Base-by-base conservation (phyloP, 2,329 filamentous ascomycete genomes). In the Cordyceps cicadae region DNA sequence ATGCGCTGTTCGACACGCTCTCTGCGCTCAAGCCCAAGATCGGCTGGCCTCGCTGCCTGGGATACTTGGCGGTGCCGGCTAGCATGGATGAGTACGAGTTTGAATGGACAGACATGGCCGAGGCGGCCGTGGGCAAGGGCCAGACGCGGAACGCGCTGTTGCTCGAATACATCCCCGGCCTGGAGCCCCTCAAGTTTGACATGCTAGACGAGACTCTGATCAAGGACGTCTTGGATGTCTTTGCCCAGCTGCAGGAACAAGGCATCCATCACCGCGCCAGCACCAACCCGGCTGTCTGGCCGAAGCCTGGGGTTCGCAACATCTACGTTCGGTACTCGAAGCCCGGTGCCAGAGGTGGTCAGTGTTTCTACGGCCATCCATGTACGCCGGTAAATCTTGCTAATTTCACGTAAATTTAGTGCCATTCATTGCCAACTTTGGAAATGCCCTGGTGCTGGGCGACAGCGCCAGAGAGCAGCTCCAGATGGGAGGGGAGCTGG, bases 111-210 rank as follows among this genome's bases (percentile, higher is more conserved):
- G 53, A 55, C 54, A 50, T 58, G 54, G 54, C 45, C 24, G 54
- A 55, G 26, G 53, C 53, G 8, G 53, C 53, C 7, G 15, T n/a
- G 6, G 53, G 26, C 15, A 34, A 32, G 41, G 39, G 52, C 15
- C 37, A 54, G 24, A 55, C 53, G 24, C 53, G 46, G 41, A 59
- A 59, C 15, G 55, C 45, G n/a, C 55, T 59, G 55, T 21, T 59
- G 21, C 48, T 59, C 19, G 55, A 59, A 21, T 52, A 59, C 37
- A 59, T 59, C 6, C 55, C 55, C 6, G 48, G 37, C 2, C 41
- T 46, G 39, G 49, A 26, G 37, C 39, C 57, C 34, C 7, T 46
- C 3, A 24, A 26, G 12, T 14, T 24, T 11, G 14, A 53, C 5
- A 46, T 34, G 37, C 46, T 48, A 7, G 26, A 53, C 21, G 49